Base-by-base conservation (phyloP, 1,139 yeast species). In the Kurtzmaniella quercitrusa region DNA sequence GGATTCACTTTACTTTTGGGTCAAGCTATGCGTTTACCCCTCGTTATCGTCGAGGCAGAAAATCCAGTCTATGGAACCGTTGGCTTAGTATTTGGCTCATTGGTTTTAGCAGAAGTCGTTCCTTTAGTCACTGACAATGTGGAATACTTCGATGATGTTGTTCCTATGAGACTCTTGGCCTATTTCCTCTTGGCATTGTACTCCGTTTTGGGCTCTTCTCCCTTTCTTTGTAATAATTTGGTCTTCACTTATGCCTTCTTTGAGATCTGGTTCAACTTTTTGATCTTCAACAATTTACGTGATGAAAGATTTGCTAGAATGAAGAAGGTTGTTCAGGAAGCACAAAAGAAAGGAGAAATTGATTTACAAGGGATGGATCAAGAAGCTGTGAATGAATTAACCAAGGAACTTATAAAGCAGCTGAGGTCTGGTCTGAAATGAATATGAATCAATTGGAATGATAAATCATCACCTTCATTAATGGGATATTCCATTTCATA, bases 261-360 rank as follows among this genome's bases (percentile, higher is more conserved):
- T 50, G 94, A 85, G 57, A 72, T 84, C 27, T 85, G 91, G 91
- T 66, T 81, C 55, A 82, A 83, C 53, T 81, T 83, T 49, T 65
- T 84, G 53, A 73, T 82, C 40, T 84, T 72, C 59, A 79, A 75
- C 56, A 75, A 83, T 41, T 66, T 85, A 50, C 75, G 82, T 52
- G 91, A 85, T 47, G 93, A 82, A 56, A 77, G 72, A 52, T 68
- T 65, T 44, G 59, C 68, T 45, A 69, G 79, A 44, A 59, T 66
- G 49, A 68, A 66, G 49, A 60, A 66, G 44, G 68, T 60, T 45
- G 59, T 65, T 27, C 69, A 67, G 48, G 72, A 67, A 40, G 43
- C 46, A 7, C 27, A 41, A 19, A 18, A 29, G 16, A 41, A 34
- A 15, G 46, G 46, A 2, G 46, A 43, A 18, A 37, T 43, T 17